phyloP scores from a whole-genome alignment of 2,329 filamentous ascomycete species.

The Ceratocystis huliohia region DNA sequence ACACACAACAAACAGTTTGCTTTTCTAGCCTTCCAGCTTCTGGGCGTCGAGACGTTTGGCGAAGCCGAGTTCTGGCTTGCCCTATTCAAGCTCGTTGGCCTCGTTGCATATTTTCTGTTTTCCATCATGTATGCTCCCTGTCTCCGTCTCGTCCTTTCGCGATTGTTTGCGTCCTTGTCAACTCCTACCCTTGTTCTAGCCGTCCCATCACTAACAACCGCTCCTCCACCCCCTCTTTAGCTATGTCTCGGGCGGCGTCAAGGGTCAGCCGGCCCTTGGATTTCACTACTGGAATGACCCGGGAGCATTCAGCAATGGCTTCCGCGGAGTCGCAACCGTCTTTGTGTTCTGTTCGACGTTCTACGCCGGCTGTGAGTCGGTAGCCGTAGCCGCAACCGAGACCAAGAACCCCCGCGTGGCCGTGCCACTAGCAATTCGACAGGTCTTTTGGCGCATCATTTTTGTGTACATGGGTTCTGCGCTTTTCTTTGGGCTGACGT shows the following conservation, averaged over 20 bases:
- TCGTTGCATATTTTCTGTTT: slow-evolving; percentile 62
- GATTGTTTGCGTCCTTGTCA: not conserved
- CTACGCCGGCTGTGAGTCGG: slow-evolving; percentile 53
- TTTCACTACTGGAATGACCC: slow-evolving; percentile 61
- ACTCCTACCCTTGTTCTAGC: not conserved
- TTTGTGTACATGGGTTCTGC: slow-evolving; percentile 56
- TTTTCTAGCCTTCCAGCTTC: slow-evolving; percentile 54
- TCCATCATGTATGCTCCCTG: slow-evolving; percentile 42
- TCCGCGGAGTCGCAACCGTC: slow-evolving; percentile 51
- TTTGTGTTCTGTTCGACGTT: slow-evolving; percentile 59
- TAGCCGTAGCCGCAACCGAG: slow-evolving; percentile 51
- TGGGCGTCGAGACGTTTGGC: slow-evolving; percentile 62
- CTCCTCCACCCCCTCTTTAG: slow-evolving; percentile 22
- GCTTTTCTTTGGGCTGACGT: slow-evolving; percentile 63
- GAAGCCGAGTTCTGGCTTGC: slow-evolving; percentile 73
- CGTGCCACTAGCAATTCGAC: slow-evolving; percentile 45
- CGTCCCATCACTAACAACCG: not conserved
- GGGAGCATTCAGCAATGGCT: slow-evolving; percentile 57
- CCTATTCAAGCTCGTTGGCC: slow-evolving; percentile 54
- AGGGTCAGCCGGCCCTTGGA: slow-evolving; percentile 46
- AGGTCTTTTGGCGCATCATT: slow-evolving; percentile 49
- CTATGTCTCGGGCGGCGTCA: slow-evolving; percentile 54
- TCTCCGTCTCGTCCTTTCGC: not conserved
- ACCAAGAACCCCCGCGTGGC: slow-evolving; percentile 45
- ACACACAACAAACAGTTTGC: slow-evolving; percentile 30